Evolutionary conservation across 1,139 yeast species (phyloP).

Genomic region (Yamadazyma friedrichii): DNA sequence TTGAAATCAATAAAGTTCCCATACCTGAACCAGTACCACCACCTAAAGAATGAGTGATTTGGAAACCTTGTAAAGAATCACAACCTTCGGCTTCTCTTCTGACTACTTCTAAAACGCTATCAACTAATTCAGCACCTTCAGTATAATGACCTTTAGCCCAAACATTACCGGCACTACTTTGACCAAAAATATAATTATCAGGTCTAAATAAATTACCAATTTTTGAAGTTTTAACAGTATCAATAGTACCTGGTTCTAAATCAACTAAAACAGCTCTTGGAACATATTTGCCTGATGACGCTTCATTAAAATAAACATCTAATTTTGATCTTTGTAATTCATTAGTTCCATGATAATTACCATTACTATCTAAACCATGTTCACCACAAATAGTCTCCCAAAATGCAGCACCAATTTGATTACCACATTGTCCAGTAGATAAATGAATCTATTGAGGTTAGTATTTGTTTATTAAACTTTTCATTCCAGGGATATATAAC

Average conservation of each 20-base stretch:
- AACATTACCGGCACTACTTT: conserved; percentile 89
- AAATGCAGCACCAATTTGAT: conserved; percentile 97
- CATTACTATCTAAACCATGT: conserved; percentile 88
- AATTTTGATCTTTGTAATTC: conserved; percentile 64
- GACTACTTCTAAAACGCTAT: conserved; percentile 81
- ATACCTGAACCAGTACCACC: conserved; percentile 98
- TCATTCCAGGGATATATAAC: too few species aligned
- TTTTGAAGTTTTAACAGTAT: conserved; percentile 71
- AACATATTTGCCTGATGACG: conserved; percentile 82
- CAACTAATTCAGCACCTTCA: conserved; percentile 92
- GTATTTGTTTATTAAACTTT: conserved; percentile 13
- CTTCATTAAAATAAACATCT: conserved; percentile 53
- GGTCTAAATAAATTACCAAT: conserved; percentile 88
- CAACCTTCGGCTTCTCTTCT: conserved; percentile 94
- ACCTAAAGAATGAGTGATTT: conserved; percentile 89
- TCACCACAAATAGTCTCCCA: conserved; percentile 98
- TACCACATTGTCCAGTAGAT: conserved; percentile 99
- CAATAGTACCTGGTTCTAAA: conserved; percentile 92
- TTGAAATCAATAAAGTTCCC: conserved; percentile 82
- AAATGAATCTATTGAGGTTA: conserved; percentile 69
- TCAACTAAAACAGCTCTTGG: conserved; percentile 93
- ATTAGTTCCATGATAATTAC: conserved; percentile 68
- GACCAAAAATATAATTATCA: conserved; percentile 85
- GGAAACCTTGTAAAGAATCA: conserved; percentile 92
- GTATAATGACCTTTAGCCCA: conserved; percentile 98